Percentiles rank a stretch among this genome's conserved stretches.
Evolutionary conservation across 805 yeast species (phyloP).

Genomic region (Saturnispora halmiae): DNA sequence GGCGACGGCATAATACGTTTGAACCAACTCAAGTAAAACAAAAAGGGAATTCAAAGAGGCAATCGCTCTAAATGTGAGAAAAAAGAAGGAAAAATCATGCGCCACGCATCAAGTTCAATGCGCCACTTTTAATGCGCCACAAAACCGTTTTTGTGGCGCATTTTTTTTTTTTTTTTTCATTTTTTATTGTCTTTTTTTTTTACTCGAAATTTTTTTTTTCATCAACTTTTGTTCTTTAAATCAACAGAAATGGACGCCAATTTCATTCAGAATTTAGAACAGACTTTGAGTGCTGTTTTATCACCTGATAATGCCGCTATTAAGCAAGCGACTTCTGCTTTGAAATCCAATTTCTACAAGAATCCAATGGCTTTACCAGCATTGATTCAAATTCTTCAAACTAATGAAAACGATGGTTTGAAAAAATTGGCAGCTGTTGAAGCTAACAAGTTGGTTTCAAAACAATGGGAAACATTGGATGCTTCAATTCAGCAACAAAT

Average conservation of each 20-base stretch:
- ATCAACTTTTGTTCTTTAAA: background rate
- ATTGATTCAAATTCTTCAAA: constrained; percentile 70
- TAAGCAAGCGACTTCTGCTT: constrained; percentile 69
- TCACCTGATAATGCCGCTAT: constrained; percentile 75
- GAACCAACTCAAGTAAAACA: too few relatives aligned
- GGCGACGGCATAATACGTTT: constrained; percentile 24
- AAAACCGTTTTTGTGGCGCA: too few relatives aligned
- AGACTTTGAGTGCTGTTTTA: constrained; percentile 66
- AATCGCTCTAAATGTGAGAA: too few relatives aligned
- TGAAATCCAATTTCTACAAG: constrained; percentile 66
- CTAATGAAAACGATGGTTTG: constrained; percentile 57
- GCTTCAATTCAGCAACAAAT: constrained; percentile 48
- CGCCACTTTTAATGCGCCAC: too few relatives aligned
- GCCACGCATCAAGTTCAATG: too few relatives aligned
- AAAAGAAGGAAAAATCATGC: too few relatives aligned
- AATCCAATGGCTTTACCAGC: constrained; percentile 71
- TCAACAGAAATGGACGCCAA: constrained; percentile 51
- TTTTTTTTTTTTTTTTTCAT: too few relatives aligned
- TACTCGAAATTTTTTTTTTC: background rate
- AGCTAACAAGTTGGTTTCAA: constrained; percentile 70
- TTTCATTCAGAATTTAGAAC: constrained; percentile 63
- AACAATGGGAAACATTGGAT: constrained; percentile 57
- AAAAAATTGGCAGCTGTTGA: constrained; percentile 96
- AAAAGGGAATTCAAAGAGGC: too few relatives aligned
- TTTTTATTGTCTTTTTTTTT: constrained; percentile 1